Conservation (phyloP, 2,329 filamentous ascomycete genomes). For the Aureobasidium sp. region DNA sequence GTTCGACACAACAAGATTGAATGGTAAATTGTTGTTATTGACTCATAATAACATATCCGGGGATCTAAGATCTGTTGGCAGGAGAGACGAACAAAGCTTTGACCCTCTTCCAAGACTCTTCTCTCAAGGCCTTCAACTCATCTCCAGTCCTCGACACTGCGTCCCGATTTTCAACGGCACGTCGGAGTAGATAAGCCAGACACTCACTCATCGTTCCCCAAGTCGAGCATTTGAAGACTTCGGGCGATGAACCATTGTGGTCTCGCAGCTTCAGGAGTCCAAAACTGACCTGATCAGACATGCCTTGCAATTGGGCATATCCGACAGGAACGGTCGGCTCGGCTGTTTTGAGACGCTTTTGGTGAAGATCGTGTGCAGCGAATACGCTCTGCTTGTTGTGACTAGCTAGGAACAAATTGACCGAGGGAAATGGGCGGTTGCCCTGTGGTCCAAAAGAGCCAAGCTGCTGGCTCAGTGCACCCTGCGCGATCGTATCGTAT, state of each 20-base stretch:
- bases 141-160: slow-evolving; percentile 8
- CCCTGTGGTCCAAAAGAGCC: slow-evolving; percentile 12
- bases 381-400: slow-evolving; percentile 19
- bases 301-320: slow-evolving; percentile 25
- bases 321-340: slow-evolving; percentile 4
- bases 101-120: background rate
- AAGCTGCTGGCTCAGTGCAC: slow-evolving; percentile 21
- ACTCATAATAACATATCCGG: no score
- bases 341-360: background rate
- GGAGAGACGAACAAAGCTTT: background rate
- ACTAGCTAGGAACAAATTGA: slow-evolving; percentile 26
- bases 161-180: slow-evolving; percentile 23
- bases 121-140: background rate
- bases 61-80: no score
- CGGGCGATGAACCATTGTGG: background rate
- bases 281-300: slow-evolving; percentile 24
- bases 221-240: slow-evolving; percentile 23
- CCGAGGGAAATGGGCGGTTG: slow-evolving; percentile 17
- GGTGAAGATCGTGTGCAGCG: background rate
- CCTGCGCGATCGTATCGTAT: slow-evolving; percentile 23
- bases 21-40: no score
- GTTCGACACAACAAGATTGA: no score
- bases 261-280: slow-evolving; percentile 18
- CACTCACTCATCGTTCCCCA: slow-evolving; percentile 25
- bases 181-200: slow-evolving; percentile 24